These are phyloP conservation scores for Hanseniaspora jakobsenii DNA, from an alignment of 805 yeast genomes.

Conservation along the genomic window DNA sequence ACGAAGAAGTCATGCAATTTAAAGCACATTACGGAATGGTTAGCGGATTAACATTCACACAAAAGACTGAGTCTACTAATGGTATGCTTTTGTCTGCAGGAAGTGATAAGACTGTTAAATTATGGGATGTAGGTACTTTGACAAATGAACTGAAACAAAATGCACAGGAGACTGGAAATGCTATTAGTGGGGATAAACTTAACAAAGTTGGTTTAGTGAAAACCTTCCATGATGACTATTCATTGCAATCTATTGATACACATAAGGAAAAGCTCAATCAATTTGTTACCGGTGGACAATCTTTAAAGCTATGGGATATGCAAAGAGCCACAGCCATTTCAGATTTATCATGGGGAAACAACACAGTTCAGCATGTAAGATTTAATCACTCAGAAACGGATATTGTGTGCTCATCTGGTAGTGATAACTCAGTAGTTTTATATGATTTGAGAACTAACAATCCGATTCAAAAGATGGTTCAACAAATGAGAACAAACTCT, in stretches of 20 bases:
- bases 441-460: conserved; percentile 85
- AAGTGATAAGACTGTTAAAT: conserved; percentile 74
- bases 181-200: conserved; percentile 25
- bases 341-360: conserved; percentile 92
- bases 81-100: conserved; percentile 70
- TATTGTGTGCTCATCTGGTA: conserved; percentile 75
- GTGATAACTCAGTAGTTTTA: conserved; percentile 79
- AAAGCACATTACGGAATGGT: conserved; percentile 87
- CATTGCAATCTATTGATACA: conserved; percentile 77
- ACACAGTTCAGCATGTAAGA: conserved; percentile 66
- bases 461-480: conserved; percentile 83
- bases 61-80: conserved; percentile 32
- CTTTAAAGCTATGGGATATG: conserved; percentile 85
- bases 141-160: conserved; percentile 35
- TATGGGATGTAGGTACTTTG: conserved; percentile 59
- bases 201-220: conserved; percentile 48
- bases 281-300: conserved; percentile 88
- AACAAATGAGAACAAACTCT: conserved; percentile 70
- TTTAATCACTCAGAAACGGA: conserved; percentile 87
- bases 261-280: conserved; percentile 51
- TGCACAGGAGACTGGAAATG: conserved; percentile 19
- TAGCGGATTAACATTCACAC: conserved; percentile 70
- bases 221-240: conserved; percentile 72
- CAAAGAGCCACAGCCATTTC: conserved; percentile 65
- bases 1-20: conserved; percentile 61